phyloP scores from a whole-genome alignment of 306 rosid species.

The Rosa rugosa region DNA sequence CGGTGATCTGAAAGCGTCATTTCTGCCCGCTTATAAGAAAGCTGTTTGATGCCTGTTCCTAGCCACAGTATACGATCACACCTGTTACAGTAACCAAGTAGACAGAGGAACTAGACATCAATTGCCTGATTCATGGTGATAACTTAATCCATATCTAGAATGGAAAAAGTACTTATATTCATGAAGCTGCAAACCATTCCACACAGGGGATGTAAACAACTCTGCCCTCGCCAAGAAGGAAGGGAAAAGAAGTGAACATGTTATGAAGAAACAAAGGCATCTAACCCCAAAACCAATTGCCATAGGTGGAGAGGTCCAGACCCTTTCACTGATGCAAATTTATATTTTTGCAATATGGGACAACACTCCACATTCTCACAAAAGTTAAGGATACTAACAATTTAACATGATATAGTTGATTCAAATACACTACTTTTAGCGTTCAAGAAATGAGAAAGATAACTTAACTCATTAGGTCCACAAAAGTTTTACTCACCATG shows the following conservation, averaged over 20 bases:
- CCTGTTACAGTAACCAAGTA: slow-evolving; percentile 47
- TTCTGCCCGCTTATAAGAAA: slow-evolving; percentile 63
- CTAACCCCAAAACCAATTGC: neutral
- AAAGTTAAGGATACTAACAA: neutral
- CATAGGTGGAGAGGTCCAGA: neutral
- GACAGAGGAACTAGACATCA: neutral
- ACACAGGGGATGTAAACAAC: neutral
- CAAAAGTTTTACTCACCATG: slow-evolving; percentile 61
- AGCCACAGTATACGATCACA: slow-evolving; percentile 87
- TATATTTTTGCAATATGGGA: neutral
- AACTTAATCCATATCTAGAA: neutral
- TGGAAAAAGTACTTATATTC: neutral
- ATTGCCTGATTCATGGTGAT: neutral
- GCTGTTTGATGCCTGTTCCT: slow-evolving; percentile 82
- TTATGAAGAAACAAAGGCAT: neutral
- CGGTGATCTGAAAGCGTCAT: slow-evolving; percentile 75
- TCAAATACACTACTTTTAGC: neutral
- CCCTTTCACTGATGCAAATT: neutral
- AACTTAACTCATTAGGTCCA: neutral
- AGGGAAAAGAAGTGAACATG: neutral
- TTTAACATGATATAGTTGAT: neutral
- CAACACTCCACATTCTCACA: neutral
- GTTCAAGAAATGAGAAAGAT: neutral
- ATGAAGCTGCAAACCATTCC: neutral
- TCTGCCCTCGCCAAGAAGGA: neutral